These are phyloP conservation scores for Platanthera zijinensis DNA, from an alignment of 106 monocot species.

Conservation along the genomic window DNA sequence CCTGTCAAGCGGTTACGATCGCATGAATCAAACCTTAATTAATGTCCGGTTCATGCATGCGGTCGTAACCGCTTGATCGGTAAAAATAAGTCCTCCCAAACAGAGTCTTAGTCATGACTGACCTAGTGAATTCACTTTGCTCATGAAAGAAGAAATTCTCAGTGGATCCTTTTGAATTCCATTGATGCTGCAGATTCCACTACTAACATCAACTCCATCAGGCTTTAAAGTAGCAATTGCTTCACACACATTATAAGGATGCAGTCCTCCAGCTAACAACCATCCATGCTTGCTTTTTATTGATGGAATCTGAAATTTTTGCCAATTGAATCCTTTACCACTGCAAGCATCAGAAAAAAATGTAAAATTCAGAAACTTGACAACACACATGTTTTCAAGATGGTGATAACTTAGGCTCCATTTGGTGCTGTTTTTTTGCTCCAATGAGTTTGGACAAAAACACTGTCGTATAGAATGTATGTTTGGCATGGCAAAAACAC, in stretches of 20 bases:
- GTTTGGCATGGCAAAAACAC: too few species aligned
- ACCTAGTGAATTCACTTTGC: conserved; percentile 33
- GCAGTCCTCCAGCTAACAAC: conserved; percentile 81
- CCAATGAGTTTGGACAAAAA: too few species aligned
- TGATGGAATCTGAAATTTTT: conserved; percentile 42
- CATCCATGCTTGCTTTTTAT: conserved; percentile 59
- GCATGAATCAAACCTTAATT: too few species aligned
- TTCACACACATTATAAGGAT: conserved; percentile 52
- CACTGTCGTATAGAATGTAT: too few species aligned
- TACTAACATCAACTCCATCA: conserved; percentile 88
- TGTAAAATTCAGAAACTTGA: too few species aligned
- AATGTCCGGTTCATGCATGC: too few species aligned
- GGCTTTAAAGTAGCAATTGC: conserved; percentile 11
- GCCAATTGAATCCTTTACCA: conserved; percentile 80
- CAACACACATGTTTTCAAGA: too few species aligned
- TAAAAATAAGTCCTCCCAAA: too few species aligned
- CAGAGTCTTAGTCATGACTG: neutral
- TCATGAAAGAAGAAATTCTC: conserved; percentile 57
- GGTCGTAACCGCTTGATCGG: too few species aligned
- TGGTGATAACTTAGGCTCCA: too few species aligned
- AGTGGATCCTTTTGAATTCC: conserved; percentile 57
- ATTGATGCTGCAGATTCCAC: conserved; percentile 67
- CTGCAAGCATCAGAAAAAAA: conserved; percentile 23
- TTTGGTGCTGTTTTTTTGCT: too few species aligned
- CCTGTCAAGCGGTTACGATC: too few species aligned